Conservation (phyloP, 2,329 filamentous ascomycete genomes). For the Xylariomycetidae sp. region DNA sequence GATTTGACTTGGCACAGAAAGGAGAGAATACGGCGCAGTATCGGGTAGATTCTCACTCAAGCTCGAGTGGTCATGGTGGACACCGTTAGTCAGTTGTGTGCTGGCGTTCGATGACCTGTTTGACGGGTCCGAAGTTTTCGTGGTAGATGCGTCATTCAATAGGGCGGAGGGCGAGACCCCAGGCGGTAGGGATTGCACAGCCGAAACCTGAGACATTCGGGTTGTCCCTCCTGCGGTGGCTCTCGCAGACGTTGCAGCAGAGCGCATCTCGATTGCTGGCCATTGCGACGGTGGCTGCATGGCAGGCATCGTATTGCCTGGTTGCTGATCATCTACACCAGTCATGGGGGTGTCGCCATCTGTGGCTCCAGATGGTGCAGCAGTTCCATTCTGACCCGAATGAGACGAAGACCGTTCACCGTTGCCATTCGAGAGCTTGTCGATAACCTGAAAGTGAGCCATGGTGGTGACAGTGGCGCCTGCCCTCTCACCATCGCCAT, state of each 20-base stretch:
- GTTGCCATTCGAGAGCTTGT: slow-evolving; percentile 56
- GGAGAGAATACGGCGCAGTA: slow-evolving; percentile 47
- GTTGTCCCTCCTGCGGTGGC: slow-evolving; percentile 43
- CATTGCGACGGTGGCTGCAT: slow-evolving; percentile 47
- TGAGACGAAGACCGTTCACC: slow-evolving; percentile 35
- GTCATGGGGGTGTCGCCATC: slow-evolving; percentile 61
- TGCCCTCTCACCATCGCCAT: slow-evolving; percentile 45
- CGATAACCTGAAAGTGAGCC: slow-evolving; percentile 52
- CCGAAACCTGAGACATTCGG: slow-evolving; percentile 61
- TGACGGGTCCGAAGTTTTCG: slow-evolving; percentile 78
- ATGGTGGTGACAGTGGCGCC: slow-evolving; percentile 43
- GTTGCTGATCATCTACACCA: slow-evolving; percentile 40
- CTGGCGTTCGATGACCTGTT: slow-evolving; percentile 59
- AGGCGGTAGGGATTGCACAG: slow-evolving; percentile 51
- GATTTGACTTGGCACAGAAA: slow-evolving; percentile 35
- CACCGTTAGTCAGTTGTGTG: slow-evolving; percentile 69
- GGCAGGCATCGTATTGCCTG: slow-evolving; percentile 37
- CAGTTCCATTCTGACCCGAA: slow-evolving; percentile 51
- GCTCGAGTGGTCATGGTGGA: slow-evolving; percentile 41
- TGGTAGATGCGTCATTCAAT: slow-evolving; percentile 86
- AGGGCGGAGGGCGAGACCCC: slow-evolving; percentile 55
- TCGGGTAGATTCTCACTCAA: slow-evolving; percentile 43
- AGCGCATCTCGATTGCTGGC: slow-evolving; percentile 26
- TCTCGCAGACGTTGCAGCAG: slow-evolving; percentile 31
- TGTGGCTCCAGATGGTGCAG: slow-evolving; percentile 40